Evolutionary conservation across 2,329 filamentous ascomycete genomes (phyloP), one percentile per base, ranked within the genome.

Genomic region (Metarhizium rileyi): DNA sequence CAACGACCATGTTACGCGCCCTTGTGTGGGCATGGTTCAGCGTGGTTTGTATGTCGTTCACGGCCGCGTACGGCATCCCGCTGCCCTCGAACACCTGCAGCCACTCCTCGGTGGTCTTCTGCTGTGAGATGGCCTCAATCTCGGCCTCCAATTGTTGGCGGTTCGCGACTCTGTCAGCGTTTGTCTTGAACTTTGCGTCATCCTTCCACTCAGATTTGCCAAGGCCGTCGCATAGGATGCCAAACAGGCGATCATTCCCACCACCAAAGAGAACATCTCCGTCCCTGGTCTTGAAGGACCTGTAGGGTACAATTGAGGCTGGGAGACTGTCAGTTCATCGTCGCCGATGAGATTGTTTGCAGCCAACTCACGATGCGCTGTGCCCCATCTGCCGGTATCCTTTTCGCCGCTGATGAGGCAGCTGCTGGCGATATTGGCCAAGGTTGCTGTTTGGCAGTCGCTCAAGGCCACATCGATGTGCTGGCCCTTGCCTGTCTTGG

Each of bases 301-400:
- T 84, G 66, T 98, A 98, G 0, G 93, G 93, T 0, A 98, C 93
- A 63, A 98, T 97, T 0, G 89, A 95, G n/a, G 91, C 87, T 90
- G 48, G 12, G 18, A 6, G n/a, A 22, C 6, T 14, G 18, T 49
- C 14, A 49, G 46, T 18, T 20, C 14, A 18, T 23, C 10, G 27
- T 16, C 48, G 10, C 16, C 4, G 18, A 35, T 12, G 23, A 5
- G 27, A 4, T 27, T 47, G 12, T 8, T 2, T 23, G 16, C 5
- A 23, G n/a, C 28, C 5, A n/a, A 69, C 71, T 69, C 72, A 88
- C 87, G 93, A 73, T 98, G 93, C 41, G 91, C 91, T 3, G 93
- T 98, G 6, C 93, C 93, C 91, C 93, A 97, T 55, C 93, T 78
- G 0, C 93, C 93, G 3, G 83, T 80, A 63, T 98, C 93, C 57